A percentile compares a stretch with the other conserved stretches of the same genome.
Conservation (phyloP, 2,329 filamentous ascomycete species). For the Xylariaceae sp. region DNA sequence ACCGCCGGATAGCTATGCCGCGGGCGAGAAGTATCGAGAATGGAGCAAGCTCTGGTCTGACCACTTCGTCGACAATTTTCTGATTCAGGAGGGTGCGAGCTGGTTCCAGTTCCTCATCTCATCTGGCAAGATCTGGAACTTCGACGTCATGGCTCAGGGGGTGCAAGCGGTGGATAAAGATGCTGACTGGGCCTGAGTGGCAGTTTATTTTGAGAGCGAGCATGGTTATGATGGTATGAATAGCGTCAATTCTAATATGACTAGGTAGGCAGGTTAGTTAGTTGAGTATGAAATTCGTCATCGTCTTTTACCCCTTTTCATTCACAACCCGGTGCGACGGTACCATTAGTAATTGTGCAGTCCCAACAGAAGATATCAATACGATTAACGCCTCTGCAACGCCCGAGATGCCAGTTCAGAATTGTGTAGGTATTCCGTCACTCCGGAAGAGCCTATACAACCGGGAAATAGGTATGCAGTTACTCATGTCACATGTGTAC, state of each 20-base stretch:
- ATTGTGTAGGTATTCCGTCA: too few species aligned
- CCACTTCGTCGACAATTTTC: constrained; percentile 8
- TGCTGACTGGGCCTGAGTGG: constrained; percentile 11
- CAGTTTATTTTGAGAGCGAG: background rate
- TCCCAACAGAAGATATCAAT: too few species aligned
- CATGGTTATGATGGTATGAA: background rate
- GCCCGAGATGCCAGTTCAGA: too few species aligned
- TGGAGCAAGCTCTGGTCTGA: constrained; percentile 12
- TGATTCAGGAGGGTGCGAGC: constrained; percentile 10
- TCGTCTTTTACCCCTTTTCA: too few species aligned
- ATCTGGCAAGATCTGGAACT: constrained; percentile 15
- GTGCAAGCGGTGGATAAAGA: constrained; percentile 8
- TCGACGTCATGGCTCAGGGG: constrained; percentile 13
- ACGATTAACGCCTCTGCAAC: too few species aligned
- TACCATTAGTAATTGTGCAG: too few species aligned
- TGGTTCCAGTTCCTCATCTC: constrained; percentile 16
- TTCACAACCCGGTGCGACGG: too few species aligned
- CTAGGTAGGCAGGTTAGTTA: background rate
- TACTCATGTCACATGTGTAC: too few species aligned
- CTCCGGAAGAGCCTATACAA: too few species aligned
- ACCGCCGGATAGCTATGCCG: constrained; percentile 11
- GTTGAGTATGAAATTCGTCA: too few species aligned
- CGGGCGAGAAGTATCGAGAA: constrained; percentile 10
- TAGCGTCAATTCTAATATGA: background rate
- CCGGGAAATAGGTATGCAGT: too few species aligned